Conservation (phyloP, 805 yeast genomes). For the Yamadazyma scolyti region DNA sequence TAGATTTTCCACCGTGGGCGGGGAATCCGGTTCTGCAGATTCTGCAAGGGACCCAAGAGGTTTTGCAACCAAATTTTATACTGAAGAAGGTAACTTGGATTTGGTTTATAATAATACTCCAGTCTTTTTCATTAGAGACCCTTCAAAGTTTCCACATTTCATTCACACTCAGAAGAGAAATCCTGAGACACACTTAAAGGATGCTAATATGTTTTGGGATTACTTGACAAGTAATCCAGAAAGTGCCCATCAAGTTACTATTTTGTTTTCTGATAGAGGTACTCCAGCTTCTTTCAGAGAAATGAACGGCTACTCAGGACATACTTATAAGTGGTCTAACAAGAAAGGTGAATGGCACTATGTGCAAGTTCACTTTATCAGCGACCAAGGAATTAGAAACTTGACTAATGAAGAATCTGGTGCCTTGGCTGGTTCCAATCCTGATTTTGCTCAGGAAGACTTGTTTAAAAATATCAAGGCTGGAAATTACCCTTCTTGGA, state of each 20-base stretch:
- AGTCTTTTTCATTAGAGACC: constrained; percentile 79
- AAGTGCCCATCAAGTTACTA: constrained; percentile 70
- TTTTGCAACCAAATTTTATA: constrained; percentile 72
- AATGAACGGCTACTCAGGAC: constrained; percentile 85
- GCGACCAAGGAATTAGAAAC: constrained; percentile 59
- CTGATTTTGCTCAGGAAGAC: constrained; percentile 80
- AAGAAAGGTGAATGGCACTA: constrained; percentile 72
- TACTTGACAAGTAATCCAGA: constrained; percentile 72
- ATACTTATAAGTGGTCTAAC: constrained; percentile 77
- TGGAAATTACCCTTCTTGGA: constrained; percentile 83
- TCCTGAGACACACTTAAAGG: constrained; percentile 77
- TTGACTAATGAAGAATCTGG: constrained; percentile 65
- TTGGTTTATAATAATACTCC: constrained; percentile 87
- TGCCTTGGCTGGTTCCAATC: constrained; percentile 66
- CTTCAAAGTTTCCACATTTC: constrained; percentile 80
- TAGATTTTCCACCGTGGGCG: constrained; percentile 86
- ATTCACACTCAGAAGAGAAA: constrained; percentile 87
- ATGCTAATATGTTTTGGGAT: constrained; percentile 83
- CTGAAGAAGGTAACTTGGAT: constrained; percentile 82
- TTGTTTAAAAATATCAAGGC: constrained; percentile 72
- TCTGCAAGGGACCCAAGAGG: constrained; percentile 89
- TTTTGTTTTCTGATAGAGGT: constrained; percentile 76
- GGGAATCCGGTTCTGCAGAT: constrained; percentile 78
- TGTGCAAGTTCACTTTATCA: constrained; percentile 70
- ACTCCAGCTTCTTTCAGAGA: constrained; percentile 72